phyloP scores from a whole-genome alignment of 495 filamentous ascomycete species.

The Evansstolkia leycettana region DNA sequence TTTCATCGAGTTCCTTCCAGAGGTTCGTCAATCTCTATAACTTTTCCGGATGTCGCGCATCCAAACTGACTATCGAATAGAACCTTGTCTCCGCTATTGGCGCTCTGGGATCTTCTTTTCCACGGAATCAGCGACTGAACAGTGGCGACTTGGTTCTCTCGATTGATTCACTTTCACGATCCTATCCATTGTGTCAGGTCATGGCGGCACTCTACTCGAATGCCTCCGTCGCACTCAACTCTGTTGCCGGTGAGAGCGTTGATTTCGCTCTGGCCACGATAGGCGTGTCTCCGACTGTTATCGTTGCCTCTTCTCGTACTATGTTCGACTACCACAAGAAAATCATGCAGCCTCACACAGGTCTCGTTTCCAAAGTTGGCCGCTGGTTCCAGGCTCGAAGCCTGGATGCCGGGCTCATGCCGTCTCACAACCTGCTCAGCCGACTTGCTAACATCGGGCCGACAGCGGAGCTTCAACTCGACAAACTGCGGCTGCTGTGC shows the following conservation, averaged over 20 bases:
- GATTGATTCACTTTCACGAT: conserved; percentile 65
- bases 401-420: conserved; percentile 58
- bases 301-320: conserved; percentile 67
- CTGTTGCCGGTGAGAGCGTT: conserved; percentile 58
- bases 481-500: conserved; percentile 51
- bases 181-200: conserved; percentile 68
- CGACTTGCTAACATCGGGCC: conserved; percentile 45
- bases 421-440: conserved; percentile 29
- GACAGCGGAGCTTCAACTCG: conserved; percentile 48
- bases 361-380: conserved; percentile 41
- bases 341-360: conserved; percentile 35
- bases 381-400: conserved; percentile 59
- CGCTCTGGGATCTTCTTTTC: conserved; percentile 63
- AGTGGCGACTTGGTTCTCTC: conserved; percentile 77
- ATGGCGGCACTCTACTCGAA: conserved; percentile 75
- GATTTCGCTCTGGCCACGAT: conserved; percentile 61
- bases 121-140: conserved; percentile 56
- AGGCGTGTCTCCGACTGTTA: conserved; percentile 66
- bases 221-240: conserved; percentile 78
- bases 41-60: too few species aligned
- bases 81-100: conserved; percentile 74
- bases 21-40: conserved; percentile 22
- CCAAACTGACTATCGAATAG: conserved; percentile 12
- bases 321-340: conserved; percentile 52
- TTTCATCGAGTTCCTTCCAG: conserved; percentile 63